Base-by-base conservation (phyloP, 108 stramenopile genomes). In the Hondaea fermentalgiana region DNA sequence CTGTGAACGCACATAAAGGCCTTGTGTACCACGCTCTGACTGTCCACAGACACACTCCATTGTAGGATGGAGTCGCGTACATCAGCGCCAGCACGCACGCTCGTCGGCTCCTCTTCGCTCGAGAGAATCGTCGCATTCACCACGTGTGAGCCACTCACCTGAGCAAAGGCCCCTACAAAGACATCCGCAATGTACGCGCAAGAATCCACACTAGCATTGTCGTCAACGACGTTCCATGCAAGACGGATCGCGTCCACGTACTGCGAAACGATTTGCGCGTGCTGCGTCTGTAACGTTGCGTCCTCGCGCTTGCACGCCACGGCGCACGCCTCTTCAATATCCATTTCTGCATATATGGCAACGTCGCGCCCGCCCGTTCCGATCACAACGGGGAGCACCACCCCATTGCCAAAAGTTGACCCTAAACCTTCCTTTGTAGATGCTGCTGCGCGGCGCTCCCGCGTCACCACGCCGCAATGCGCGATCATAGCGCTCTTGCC, bases 1-100 rank as follows among this genome's bases (percentile, higher is more conserved):
- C 94, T 90, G 43, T 90, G 90, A 72, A 96, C 95, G 95, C 96
- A 96, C 5, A 96, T 64, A 29, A 96, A 72, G 5, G 94, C 60
- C 53, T 93, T 83, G 45, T 53, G n/a, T 12, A 83, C 3, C 49
- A 53, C 45, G 28, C 76, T 83, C n/a, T 69, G 42, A 14, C 59
- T 64, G 44, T 88, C 59, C 10, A 64, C 59, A 12, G 8, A 16
- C 23, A 88, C 64, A 6, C 25, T 69, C 60, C 60, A 64, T 60
- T 71, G 64, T 8, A 89, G 10, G 29, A 89, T 49, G 5, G 88
- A 29, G n/a, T 89, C 49, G 28, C 72, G 45, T 21, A 89, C 72
- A n/a, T 89, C 71, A 5, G 72, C 16, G 17, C 72, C 69, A 5
- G 43, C 72, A 19, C 42, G 44, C 17, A 89, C 51, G 44, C 23